phyloP scores from a whole-genome alignment of 768 basidiomycete genomes.

The Austroboletus eburneus region DNA sequence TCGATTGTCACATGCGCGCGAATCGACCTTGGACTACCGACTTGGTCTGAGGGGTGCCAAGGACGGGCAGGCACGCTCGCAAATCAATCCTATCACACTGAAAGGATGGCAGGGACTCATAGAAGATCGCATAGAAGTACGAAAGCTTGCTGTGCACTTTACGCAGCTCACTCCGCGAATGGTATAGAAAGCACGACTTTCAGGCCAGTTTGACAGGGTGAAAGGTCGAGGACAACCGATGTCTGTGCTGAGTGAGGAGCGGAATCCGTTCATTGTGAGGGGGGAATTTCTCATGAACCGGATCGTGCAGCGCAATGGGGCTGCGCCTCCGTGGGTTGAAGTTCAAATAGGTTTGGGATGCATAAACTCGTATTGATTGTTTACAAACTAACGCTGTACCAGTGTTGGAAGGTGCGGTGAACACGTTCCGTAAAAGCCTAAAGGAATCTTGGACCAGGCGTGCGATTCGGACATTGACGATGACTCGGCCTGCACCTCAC shows the following conservation, averaged over 20 bases:
- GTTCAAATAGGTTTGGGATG: slow-evolving; percentile 55
- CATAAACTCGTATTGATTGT: neutral
- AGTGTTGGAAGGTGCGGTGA: slow-evolving; percentile 66
- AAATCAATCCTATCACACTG: slow-evolving; percentile 55
- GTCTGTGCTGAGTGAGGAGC: slow-evolving; percentile 38
- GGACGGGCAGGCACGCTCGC: slow-evolving; percentile 12
- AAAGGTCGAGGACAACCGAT: slow-evolving; percentile 63
- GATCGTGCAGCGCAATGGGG: slow-evolving; percentile 78
- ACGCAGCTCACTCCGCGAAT: neutral
- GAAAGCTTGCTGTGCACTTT: slow-evolving; percentile 5
- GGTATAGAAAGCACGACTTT: slow-evolving; percentile 55
- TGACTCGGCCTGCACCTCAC: slow-evolving; percentile 36
- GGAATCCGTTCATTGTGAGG: slow-evolving; percentile 64
- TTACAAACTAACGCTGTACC: neutral
- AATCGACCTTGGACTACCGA: slow-evolving; percentile 73
- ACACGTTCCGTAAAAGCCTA: slow-evolving; percentile 60
- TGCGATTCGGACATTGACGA: slow-evolving; percentile 57
- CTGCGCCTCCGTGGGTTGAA: slow-evolving; percentile 84
- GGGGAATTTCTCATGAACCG: slow-evolving; percentile 86
- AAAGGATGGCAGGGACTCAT: slow-evolving; percentile 74
- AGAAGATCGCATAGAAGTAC: slow-evolving; percentile 78
- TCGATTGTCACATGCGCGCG: slow-evolving; percentile 58
- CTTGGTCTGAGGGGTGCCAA: slow-evolving; percentile 43
- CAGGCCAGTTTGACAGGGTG: slow-evolving; percentile 68
- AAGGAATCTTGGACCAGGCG: slow-evolving; percentile 73